Evolutionary conservation across 371 early-diverging fungal genomes (phyloP), one percentile per base, ranked within the genome.

Genomic region (Rhizopus delemar): DNA sequence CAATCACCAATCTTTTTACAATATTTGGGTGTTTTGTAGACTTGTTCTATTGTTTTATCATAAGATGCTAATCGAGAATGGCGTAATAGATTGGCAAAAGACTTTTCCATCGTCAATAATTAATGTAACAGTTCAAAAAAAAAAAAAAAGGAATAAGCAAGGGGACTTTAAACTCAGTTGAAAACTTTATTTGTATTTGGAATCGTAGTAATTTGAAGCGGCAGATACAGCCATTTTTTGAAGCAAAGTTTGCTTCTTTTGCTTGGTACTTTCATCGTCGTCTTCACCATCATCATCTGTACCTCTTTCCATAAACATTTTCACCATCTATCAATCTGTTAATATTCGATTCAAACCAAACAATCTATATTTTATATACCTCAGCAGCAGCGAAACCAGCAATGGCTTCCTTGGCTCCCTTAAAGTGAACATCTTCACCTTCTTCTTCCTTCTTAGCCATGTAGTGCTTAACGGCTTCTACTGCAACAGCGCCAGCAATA

Each of bases 51-150:
- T 32, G 65, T 71, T 39, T 86, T 84, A 69, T 92, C 91, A 63
- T 73, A 91, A 38, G 85, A 81, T 5, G 91, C 88, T 36, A 91
- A 70, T 54, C 85, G 83, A 39, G 92, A 92, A 67, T 85, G 77
- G 57, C 90, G 84, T 62, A 87, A 74, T 57, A 90, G 63, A 58
- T 81, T 73, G 3, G 83, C 84, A 72, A 92, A 92, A 28, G 90
- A 83, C 65, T 86, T 83, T 61, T 87, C 84, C 90, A 90, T 90
- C 41, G 12, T 57, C 36, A 39, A 45, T 34, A 39, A 53, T 31
- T 6, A 43, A 35, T 34, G 31, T 50, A 62, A 46, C 35, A 60
- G 48, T 29, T 34, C 29, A 51, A 57, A 8, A 56, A 56, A 45
- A 34, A 13, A 32, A 55, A 50, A 57, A 54, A 54, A 49, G 53